A percentile compares a stretch with the other conserved stretches of the same genome.
Conservation (phyloP, 768 basidiomycete genomes). For the Lentinula detonsa region DNA sequence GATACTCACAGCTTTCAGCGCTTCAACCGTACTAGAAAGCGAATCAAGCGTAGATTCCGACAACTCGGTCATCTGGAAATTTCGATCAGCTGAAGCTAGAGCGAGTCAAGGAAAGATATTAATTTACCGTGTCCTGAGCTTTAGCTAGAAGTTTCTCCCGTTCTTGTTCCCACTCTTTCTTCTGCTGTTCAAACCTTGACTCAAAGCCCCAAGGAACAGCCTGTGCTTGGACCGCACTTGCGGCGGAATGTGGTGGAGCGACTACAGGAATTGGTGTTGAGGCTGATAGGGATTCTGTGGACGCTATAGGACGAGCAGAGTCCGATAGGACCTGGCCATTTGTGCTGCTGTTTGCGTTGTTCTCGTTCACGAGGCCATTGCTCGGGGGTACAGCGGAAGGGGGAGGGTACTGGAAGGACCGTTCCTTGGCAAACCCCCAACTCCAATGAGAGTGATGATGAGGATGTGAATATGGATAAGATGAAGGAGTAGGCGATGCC, state of each 20-base stretch:
- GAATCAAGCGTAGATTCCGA: slow-evolving; percentile 66
- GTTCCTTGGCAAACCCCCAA: slow-evolving; percentile 7
- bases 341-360: background rate
- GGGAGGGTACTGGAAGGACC: background rate
- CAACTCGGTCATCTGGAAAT: slow-evolving; percentile 49
- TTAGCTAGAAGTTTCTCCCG: slow-evolving; percentile 40
- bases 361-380: background rate
- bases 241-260: background rate
- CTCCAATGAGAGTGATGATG: slow-evolving; percentile 7
- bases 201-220: slow-evolving; percentile 5
- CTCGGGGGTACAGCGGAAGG: background rate
- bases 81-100: background rate
- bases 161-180: slow-evolving; percentile 37
- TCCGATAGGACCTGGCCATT: slow-evolving; percentile 1
- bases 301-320: slow-evolving; percentile 2
- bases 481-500: background rate
- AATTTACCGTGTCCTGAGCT: slow-evolving; percentile 43
- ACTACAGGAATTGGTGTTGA: background rate
- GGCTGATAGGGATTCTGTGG: slow-evolving; percentile 1
- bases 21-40: slow-evolving; percentile 49
- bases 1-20: slow-evolving; percentile 50
- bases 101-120: background rate
- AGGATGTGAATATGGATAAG: slow-evolving; percentile 5
- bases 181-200: slow-evolving; percentile 4
- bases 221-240: background rate